These are phyloP conservation scores for Boletus fagicola DNA, from an alignment of 768 basidiomycete species.

Conservation along the genomic window DNA sequence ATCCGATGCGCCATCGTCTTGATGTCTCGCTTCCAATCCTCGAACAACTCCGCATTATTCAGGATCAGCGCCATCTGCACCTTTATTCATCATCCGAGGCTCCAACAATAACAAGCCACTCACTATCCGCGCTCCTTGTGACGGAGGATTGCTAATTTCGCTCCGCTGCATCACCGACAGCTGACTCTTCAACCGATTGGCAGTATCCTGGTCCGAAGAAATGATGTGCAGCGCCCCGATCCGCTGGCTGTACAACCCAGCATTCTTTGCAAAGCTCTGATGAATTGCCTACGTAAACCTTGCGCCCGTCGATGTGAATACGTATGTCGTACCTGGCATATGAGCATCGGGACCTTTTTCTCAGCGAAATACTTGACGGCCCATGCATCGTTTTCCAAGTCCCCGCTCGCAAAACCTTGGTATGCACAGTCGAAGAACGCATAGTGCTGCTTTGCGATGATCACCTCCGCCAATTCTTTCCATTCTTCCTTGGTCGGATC, in stretches of 20 bases:
- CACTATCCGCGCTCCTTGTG: slow-evolving; percentile 86
- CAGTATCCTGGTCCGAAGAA: slow-evolving; percentile 59
- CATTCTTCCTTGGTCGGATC: slow-evolving; percentile 91
- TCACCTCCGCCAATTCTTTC: slow-evolving; percentile 68
- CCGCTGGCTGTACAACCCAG: slow-evolving; percentile 92
- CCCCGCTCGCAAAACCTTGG: slow-evolving; percentile 94
- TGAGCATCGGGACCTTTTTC: slow-evolving; percentile 67
- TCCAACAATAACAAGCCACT: slow-evolving; percentile 26
- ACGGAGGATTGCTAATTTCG: slow-evolving; percentile 93
- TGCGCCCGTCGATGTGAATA: not conserved
- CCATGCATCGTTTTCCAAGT: slow-evolving; percentile 88
- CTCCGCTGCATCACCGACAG: slow-evolving; percentile 89
- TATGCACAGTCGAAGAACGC: slow-evolving; percentile 96
- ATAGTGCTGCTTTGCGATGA: slow-evolving; percentile 74
- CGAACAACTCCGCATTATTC: slow-evolving; percentile 69
- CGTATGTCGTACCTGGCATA: slow-evolving; percentile 71
- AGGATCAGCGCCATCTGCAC: slow-evolving; percentile 75
- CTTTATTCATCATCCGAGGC: not conserved
- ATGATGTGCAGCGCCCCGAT: slow-evolving; percentile 92
- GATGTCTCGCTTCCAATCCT: slow-evolving; percentile 90
- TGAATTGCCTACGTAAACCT: slow-evolving; percentile 9
- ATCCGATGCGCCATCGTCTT: slow-evolving; percentile 75
- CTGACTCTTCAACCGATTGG: slow-evolving; percentile 77
- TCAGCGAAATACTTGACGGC: slow-evolving; percentile 87
- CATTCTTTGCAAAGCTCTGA: slow-evolving; percentile 97